Conservation (phyloP, 805 yeast genomes). For the Kurtzmaniella cleridarum region DNA sequence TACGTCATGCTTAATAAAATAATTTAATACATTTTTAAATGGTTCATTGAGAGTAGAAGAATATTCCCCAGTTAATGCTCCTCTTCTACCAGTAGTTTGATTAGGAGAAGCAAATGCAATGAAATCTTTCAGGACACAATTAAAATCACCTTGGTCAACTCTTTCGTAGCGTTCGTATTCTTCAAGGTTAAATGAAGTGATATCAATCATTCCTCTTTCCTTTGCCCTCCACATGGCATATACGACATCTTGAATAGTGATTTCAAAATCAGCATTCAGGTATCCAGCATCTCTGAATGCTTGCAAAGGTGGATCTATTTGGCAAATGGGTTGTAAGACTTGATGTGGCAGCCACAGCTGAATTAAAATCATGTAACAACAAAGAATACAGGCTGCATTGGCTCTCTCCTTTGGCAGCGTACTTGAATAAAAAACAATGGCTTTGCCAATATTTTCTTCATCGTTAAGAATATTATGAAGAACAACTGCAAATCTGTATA, state of each 20-base stretch:
- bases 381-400: slow-evolving; percentile 89
- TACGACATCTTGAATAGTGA: slow-evolving; percentile 90
- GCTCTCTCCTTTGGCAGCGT: slow-evolving; percentile 78
- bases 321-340: slow-evolving; percentile 90
- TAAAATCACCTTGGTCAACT: slow-evolving; percentile 96
- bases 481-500: slow-evolving; percentile 92
- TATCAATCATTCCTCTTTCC: slow-evolving; percentile 81
- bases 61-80: slow-evolving; percentile 9
- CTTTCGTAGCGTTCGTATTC: slow-evolving; percentile 92
- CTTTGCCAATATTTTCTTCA: slow-evolving; percentile 75
- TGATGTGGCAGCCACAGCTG: slow-evolving; percentile 99
- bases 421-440: slow-evolving; percentile 85
- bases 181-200: slow-evolving; percentile 82
- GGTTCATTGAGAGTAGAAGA: slow-evolving; percentile 54
- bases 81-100: slow-evolving; percentile 32
- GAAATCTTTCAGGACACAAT: slow-evolving; percentile 85
- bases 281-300: slow-evolving; percentile 97
- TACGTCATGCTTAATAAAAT: slow-evolving; percentile 67
- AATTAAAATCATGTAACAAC: slow-evolving; percentile 91
- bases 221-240: slow-evolving; percentile 98
- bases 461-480: slow-evolving; percentile 89
- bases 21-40: slow-evolving; percentile 74
- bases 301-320: slow-evolving; percentile 88
- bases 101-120: slow-evolving; percentile 98
- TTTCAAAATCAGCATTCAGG: slow-evolving; percentile 88